Evolutionary conservation across 306 rosid genomes (phyloP), one percentile per base, ranked within the genome.

Genomic region (Lathyrus aphaca): DNA sequence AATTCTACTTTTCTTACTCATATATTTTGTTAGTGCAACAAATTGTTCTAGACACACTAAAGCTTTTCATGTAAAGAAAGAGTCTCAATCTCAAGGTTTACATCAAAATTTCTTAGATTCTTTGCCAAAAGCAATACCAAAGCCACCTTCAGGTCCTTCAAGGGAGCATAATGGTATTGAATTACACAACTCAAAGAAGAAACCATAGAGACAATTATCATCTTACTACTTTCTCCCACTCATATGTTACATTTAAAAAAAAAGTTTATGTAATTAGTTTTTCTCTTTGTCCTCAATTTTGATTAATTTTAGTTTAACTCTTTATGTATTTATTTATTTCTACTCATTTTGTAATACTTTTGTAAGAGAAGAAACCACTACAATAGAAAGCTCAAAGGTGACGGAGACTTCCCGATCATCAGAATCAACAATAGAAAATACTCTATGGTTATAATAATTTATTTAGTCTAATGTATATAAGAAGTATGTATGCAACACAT

Each of bases 131-230:
- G 94, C 81, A 16, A 53, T 43, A 49, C 87, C 90, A 37, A 68
- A 82, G 63, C 91, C 97, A 51, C 88, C 94, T 55, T 93, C 98
- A n/a, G 96, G 87, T 3, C 98, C 98, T 69, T 93, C 98, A 10
- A 88, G 74, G 76, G 35, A 82, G 77, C 96, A 90, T 86, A 90
- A 93, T 55, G 77, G 60, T 73, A 50, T 90, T 68, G 84, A 87
- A 10, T 69, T 87, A 66, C 78, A 80, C 57, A 78, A 82, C 79
- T 80, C 89, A 30, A 32, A 25, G 35, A 73, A 62, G 25, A 77
- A 78, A 43, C 95, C 95, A 56, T 85, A 77, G 74, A 43, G 60
- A 55, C 12, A 12, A 35, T 9, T 29, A 1, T 51, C 8, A 1
- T 53, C 15, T 9, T 32, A n/a, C 71, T 68, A 14, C 23, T 46